Evolutionary conservation across 2,329 filamentous ascomycete genomes (phyloP), one percentile per base, ranked within the genome.

Genomic region (Chrysoporthe austroafricana): DNA sequence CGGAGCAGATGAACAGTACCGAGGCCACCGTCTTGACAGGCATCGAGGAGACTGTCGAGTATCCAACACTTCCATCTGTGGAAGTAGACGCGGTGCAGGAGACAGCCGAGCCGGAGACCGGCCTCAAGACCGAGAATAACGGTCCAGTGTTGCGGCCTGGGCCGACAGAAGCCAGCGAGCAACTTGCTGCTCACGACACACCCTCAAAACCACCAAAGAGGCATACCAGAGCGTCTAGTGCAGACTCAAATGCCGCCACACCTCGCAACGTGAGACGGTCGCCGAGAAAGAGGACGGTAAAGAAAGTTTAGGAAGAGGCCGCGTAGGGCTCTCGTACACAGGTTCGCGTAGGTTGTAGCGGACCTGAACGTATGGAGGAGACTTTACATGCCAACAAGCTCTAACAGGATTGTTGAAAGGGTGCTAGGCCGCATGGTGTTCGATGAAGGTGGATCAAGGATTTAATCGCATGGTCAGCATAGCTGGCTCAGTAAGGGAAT

Each of bases 251-350:
- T 21, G 66, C 68, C 42, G 63, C 21, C 44, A 70, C 68, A 44
- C 66, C 68, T 26, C 66, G 68, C 16, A 70, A 59, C 59, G 39
- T 70, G 44, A 68, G 68, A 42, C 68, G 68, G 36, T 70, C 66
- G 18, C 68, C 68, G n/a, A 52, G 66, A 54, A 70, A 70, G 44
- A 68, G 59, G 59, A 54, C 63, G 11, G 56, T 42, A 26, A 65
- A 63, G 43, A 21, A 43, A 14, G 21, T n/a, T 21, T 54, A 21
- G 26, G 26, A 9, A 9, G 36, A 9, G 36, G 36, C 36, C 36
- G 4, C 36, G 36, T 9, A 9, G 36, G 9, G 5, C 36, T 39
- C 36, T 39, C 36, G 36, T 39, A 7, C 36, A 9, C 36, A 9
- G 36, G 36, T 39, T 9, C 36, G 36, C 36, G 36, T 39, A 39